These are phyloP conservation scores for Amauroascus niger DNA, from an alignment of 2,329 filamentous ascomycete genomes.

Conservation along the genomic window DNA sequence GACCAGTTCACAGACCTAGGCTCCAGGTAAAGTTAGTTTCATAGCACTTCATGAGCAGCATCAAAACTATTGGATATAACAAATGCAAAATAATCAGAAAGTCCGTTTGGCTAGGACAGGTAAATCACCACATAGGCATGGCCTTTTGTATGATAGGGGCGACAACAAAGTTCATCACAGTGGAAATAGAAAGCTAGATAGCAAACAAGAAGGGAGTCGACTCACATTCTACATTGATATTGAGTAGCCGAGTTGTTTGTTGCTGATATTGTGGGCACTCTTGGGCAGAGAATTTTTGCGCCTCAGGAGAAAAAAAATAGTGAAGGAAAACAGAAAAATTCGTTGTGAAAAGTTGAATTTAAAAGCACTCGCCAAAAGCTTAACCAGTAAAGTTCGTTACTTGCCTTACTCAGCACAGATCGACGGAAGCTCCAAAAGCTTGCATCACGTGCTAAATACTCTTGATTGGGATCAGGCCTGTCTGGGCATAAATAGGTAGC, in stretches of 20 bases:
- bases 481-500: constrained; percentile 5
- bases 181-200: constrained; percentile 19
- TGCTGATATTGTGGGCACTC: background rate
- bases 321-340: background rate
- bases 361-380: background rate
- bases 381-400: background rate
- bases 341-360: background rate
- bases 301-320: background rate
- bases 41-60: background rate
- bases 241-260: background rate
- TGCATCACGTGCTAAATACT: too few relatives aligned
- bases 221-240: constrained; percentile 15
- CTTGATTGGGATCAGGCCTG: too few relatives aligned
- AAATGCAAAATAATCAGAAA: constrained; percentile 36
- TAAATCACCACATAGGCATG: constrained; percentile 46
- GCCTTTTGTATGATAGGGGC: constrained; percentile 48
- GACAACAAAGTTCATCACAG: constrained; percentile 52
- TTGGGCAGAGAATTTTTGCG: background rate
- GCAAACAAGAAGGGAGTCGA: constrained; percentile 22
- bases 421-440: too few relatives aligned
- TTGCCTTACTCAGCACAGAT: background rate
- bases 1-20: background rate
- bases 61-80: background rate
- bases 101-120: constrained; percentile 55
- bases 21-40: background rate